A percentile compares a stretch with the other conserved stretches of the same genome.
These are phyloP conservation scores for Inga oerstediana DNA, from an alignment of 306 rosid species.

Conservation along the genomic window DNA sequence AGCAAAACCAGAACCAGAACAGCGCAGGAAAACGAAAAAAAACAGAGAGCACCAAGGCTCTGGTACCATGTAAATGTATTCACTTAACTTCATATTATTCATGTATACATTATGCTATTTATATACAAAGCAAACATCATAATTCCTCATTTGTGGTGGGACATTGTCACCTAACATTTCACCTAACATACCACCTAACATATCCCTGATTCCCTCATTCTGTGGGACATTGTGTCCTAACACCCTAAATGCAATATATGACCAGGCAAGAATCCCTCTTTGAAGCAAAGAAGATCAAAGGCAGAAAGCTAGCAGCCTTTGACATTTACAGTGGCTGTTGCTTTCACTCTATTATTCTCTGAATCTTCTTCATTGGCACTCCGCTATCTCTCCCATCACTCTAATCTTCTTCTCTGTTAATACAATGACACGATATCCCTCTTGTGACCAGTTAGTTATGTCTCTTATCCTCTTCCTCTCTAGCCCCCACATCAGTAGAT, in stretches of 20 bases:
- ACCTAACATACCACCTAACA: no score
- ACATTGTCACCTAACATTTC: no score
- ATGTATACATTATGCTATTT: no score
- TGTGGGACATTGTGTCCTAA: no score
- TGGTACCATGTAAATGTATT: no score
- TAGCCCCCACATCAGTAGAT: neutral
- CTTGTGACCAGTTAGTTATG: neutral
- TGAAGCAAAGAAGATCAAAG: neutral
- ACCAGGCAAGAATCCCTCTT: neutral
- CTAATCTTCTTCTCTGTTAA: neutral
- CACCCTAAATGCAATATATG: neutral
- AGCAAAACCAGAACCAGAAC: no score
- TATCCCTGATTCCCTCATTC: no score
- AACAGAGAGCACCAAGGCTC: no score
- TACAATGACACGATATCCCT: neutral
- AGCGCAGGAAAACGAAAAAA: no score
- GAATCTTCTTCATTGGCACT: neutral
- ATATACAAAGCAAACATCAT: no score
- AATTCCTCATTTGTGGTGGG: no score
- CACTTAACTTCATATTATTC: no score
- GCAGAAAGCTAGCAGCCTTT: neutral
- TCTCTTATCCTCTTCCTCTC: neutral
- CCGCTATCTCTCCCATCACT: constrained; percentile 1
- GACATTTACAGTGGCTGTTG: neutral
- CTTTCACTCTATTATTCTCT: neutral